A percentile compares a stretch with the other conserved stretches of the same genome.
Evolutionary conservation across 176 grass and related monocot species (phyloP).

Genomic region (Cocos nucifera): DNA sequence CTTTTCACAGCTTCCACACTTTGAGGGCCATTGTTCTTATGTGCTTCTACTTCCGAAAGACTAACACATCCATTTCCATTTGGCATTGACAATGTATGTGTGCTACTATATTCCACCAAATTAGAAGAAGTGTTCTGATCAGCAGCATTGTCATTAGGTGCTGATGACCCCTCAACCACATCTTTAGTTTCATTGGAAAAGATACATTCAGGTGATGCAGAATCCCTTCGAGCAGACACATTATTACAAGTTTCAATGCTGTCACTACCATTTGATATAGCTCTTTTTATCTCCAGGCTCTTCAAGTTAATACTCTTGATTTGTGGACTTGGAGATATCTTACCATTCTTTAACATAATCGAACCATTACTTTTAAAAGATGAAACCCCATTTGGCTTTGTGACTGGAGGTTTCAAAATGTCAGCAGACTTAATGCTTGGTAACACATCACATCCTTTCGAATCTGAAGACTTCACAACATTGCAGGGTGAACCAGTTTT

Average conservation of each 20-base stretch:
- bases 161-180: slow-evolving; percentile 16
- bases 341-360: slow-evolving; percentile 47
- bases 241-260: slow-evolving; percentile 35
- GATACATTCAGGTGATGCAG: slow-evolving; percentile 9
- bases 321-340: slow-evolving; percentile 36
- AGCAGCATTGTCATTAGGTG: slow-evolving; percentile 20
- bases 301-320: slow-evolving; percentile 64
- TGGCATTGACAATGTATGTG: slow-evolving; percentile 10
- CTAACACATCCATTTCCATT: slow-evolving; percentile 39
- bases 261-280: slow-evolving; percentile 41
- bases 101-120: slow-evolving; percentile 16
- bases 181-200: slow-evolving; percentile 23
- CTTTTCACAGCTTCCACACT: slow-evolving; percentile 14
- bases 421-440: slow-evolving; percentile 30
- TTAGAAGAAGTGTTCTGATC: slow-evolving; percentile 14
- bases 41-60: slow-evolving; percentile 6
- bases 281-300: slow-evolving; percentile 50
- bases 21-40: slow-evolving; percentile 6
- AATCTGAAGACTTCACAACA: slow-evolving; percentile 49
- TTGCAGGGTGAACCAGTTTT: slow-evolving; percentile 55
- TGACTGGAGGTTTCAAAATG: slow-evolving; percentile 34
- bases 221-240: slow-evolving; percentile 12
- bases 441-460: slow-evolving; percentile 43
- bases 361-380: slow-evolving; percentile 29
- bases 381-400: slow-evolving; percentile 47